phyloP scores from a whole-genome alignment of 768 basidiomycete species.

The Hortiboletus flavorubellus region DNA sequence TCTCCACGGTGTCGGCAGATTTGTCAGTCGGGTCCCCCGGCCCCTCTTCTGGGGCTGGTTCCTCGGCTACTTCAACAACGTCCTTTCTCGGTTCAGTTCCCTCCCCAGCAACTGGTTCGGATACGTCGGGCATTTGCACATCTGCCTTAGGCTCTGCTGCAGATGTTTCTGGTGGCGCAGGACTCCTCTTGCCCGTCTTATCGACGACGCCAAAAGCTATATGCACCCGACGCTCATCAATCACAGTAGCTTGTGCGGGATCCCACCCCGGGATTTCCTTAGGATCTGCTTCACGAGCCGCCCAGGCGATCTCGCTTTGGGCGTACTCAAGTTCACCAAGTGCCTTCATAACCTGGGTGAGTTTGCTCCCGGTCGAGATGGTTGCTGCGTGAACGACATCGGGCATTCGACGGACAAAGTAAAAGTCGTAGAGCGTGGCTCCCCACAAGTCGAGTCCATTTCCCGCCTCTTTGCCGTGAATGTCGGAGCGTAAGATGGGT shows the following conservation, averaged over 20 bases:
- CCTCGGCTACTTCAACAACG: not conserved
- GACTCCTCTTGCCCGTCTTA: not conserved
- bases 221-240: constrained; percentile 8
- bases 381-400: not conserved
- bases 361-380: constrained; percentile 22
- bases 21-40: not conserved
- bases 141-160: not conserved
- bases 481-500: constrained; percentile 1
- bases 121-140: not conserved
- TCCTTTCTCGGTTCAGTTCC: not conserved
- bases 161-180: not conserved
- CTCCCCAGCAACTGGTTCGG: not conserved
- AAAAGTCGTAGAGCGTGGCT: constrained; percentile 31
- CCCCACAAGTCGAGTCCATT: constrained; percentile 25
- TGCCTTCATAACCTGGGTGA: constrained; percentile 15
- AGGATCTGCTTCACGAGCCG: constrained; percentile 19
- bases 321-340: constrained; percentile 20
- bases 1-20: not conserved
- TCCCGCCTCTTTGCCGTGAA: constrained; percentile 21
- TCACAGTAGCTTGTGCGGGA: constrained; percentile 13
- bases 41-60: not conserved
- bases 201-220: not conserved
- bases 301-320: constrained; percentile 17
- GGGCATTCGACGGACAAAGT: constrained; percentile 11
- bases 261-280: constrained; percentile 15